These are phyloP conservation scores for Massarina eburnea DNA, from an alignment of 2,329 filamentous ascomycete genomes.

Conservation along the genomic window DNA sequence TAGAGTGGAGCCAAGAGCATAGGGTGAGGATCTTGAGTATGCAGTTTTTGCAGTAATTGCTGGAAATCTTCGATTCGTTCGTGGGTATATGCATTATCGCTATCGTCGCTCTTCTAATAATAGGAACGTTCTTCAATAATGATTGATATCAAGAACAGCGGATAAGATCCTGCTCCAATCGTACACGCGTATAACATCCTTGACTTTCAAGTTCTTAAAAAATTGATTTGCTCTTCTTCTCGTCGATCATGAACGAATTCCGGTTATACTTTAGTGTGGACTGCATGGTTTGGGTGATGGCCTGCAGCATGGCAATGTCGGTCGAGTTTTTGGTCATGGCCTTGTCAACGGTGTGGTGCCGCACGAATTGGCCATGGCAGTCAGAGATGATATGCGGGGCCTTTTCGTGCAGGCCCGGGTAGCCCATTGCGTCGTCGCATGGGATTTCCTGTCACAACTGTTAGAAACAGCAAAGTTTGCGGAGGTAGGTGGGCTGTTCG, in stretches of 20 bases:
- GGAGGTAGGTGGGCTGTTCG: neutral
- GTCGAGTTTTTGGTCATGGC: slow-evolving; percentile 9
- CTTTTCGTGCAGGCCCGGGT: slow-evolving; percentile 23
- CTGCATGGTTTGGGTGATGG: slow-evolving; percentile 3
- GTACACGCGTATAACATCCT: too few relatives aligned
- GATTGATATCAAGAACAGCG: too few relatives aligned
- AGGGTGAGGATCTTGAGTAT: too few relatives aligned
- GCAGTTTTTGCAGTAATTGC: too few relatives aligned
- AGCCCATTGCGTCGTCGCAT: slow-evolving; percentile 41
- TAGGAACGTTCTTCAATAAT: too few relatives aligned
- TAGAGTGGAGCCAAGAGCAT: too few relatives aligned
- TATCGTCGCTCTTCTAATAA: too few relatives aligned
- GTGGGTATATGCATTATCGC: too few relatives aligned
- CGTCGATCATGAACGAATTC: neutral
- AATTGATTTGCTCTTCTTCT: neutral
- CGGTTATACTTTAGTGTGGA: neutral
- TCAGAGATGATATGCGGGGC: slow-evolving; percentile 19
- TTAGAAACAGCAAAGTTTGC: neutral
- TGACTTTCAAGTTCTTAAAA: neutral
- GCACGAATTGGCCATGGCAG: slow-evolving; percentile 34
- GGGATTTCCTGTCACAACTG: slow-evolving; percentile 18
- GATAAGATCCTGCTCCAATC: too few relatives aligned
- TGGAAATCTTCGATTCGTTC: too few relatives aligned
- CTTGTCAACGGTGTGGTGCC: slow-evolving; percentile 30
- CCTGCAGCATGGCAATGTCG: slow-evolving; percentile 1